phyloP scores from a whole-genome alignment of 192 early-diverging fungal species.

The Ambispora gerdemannii region DNA sequence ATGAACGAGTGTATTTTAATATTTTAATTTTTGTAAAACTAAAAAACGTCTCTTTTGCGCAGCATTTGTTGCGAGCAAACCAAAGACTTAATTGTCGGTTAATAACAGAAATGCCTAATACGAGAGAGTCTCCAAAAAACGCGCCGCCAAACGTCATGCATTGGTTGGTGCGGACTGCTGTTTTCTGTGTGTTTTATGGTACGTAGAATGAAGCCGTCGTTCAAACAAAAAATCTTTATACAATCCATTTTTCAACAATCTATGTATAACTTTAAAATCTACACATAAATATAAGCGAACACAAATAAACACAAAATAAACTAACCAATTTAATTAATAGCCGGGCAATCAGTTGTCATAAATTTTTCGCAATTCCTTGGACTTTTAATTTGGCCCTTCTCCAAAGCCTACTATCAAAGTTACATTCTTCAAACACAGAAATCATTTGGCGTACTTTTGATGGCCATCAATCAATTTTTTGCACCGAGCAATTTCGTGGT shows the following conservation, averaged over 20 bases:
- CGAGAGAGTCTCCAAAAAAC: not conserved
- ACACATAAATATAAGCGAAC: too few relatives aligned
- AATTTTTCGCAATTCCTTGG: conserved; percentile 36
- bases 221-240: too few relatives aligned
- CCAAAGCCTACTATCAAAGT: conserved; percentile 29
- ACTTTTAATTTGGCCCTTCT: conserved; percentile 31
- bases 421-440: conserved; percentile 40
- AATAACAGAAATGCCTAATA: not conserved
- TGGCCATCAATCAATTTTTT: conserved; percentile 50
- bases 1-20: too few relatives aligned
- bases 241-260: too few relatives aligned
- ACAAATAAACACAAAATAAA: too few relatives aligned
- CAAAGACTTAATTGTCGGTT: too few relatives aligned
- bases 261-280: too few relatives aligned
- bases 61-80: too few relatives aligned
- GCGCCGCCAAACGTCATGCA: not conserved
- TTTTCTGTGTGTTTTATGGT: conserved; percentile 13
- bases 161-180: not conserved
- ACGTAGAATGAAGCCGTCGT: too few relatives aligned
- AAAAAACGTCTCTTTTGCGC: too few relatives aligned
- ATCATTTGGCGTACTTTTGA: conserved; percentile 45
- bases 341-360: conserved; percentile 1
- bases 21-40: too few relatives aligned
- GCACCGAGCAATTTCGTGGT: conserved; percentile 49
- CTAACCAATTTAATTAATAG: not conserved